Evolutionary conservation across 306 rosid species (phyloP), one percentile per base, ranked within the genome.

Genomic region (Begonia fuchsioides): DNA sequence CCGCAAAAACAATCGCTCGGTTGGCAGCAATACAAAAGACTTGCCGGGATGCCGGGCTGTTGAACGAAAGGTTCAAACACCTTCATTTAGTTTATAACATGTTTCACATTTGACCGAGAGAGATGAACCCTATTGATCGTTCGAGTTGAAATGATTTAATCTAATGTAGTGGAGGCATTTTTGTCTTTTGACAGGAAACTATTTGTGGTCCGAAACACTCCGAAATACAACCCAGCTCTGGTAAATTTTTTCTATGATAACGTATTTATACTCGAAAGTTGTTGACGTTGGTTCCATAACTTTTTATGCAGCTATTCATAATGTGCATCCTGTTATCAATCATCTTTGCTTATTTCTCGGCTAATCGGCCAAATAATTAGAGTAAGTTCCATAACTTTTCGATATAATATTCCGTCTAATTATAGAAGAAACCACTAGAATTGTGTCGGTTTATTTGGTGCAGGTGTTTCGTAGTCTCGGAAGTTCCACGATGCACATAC

Each of bases 1-100:
- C 94, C 35, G 55, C 83, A 56, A 90, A 79, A 77, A 73, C 95
- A 16, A 56, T 82, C 74, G 79, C 65, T 73, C 75, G 98, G 73
- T 64, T 90, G 52, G 92, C 68, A 66, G 71, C 68, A 13, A 70
- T 81, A 69, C 94, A 79, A 76, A 77, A 73, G 61, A 55, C 69
- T 56, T 90, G 98, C 79, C 65, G 79, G 74, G 75, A 77, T 52
- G 85, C 98, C 41, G 94, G 98, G 49, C 54, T 73, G 55, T 68
- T 81, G 43, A 76, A 51, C 74, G 67, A 73, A 65, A 73, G 98
- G 98, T 64, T 54, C 52, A 41, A 1, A 6, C 45, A 10, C 45
- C 12, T 41, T 41, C 45, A 10, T 41, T 41, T n/a, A 10, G 45
- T 10, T 2, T 12, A 9, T 1, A 11, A 10, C 12, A 41, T n/a